Conservation (phyloP, 169 alveolate genomes). For the Sarcocystis neurona region DNA sequence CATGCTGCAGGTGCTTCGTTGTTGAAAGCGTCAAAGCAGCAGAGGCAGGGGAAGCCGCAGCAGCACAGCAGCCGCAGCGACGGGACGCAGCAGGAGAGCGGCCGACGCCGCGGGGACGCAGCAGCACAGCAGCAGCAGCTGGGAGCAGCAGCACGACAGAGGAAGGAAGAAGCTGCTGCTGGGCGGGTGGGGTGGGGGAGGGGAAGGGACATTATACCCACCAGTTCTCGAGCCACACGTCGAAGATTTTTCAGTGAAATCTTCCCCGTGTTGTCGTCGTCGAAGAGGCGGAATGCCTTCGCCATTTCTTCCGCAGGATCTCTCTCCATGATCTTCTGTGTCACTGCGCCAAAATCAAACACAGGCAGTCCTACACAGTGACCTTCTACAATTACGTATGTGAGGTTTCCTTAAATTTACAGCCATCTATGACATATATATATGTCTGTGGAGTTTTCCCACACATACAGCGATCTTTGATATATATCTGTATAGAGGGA, state of each 20-base stretch:
- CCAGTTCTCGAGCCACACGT: constrained; percentile 94
- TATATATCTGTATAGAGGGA: too few species aligned
- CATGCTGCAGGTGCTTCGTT: too few species aligned
- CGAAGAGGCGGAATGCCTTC: constrained; percentile 94
- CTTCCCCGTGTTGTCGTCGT: constrained; percentile 91
- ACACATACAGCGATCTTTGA: too few species aligned
- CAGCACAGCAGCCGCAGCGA: too few species aligned
- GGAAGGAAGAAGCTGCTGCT: neutral
- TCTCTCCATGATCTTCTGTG: constrained; percentile 86
- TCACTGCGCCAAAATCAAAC: constrained; percentile 72
- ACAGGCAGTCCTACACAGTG: neutral
- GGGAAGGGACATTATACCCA: constrained; percentile 36
- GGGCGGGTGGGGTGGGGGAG: neutral
- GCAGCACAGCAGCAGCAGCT: too few species aligned
- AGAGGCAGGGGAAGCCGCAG: too few species aligned
- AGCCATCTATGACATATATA: too few species aligned
- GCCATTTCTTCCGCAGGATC: constrained; percentile 96
- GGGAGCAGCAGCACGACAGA: too few species aligned
- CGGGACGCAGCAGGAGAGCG: neutral
- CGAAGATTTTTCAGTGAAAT: constrained; percentile 86
- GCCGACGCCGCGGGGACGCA: too few species aligned
- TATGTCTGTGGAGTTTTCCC: neutral
- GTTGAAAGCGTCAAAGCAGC: too few species aligned
- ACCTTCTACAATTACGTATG: neutral
- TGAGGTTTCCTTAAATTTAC: too few species aligned